phyloP scores from a whole-genome alignment of 2,329 filamentous ascomycete species.

The Fusarium nelsonii region DNA sequence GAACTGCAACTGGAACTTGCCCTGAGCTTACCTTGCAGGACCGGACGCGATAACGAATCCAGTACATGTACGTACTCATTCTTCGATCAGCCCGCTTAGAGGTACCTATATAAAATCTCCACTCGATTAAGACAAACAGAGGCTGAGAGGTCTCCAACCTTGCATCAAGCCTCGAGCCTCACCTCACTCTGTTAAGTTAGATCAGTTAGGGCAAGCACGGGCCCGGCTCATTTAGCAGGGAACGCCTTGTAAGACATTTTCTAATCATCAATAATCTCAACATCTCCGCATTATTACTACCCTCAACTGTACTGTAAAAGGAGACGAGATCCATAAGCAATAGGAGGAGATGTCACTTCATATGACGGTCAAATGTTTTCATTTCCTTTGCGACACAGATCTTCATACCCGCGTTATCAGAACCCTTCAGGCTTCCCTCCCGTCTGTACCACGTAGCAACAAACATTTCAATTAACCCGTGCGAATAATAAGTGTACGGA shows the following conservation, averaged over 20 bases:
- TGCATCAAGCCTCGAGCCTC: slow-evolving; percentile 39
- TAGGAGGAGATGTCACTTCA: slow-evolving; percentile 33
- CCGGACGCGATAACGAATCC: slow-evolving; percentile 29
- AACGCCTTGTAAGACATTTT: slow-evolving; percentile 30
- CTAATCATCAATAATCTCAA: slow-evolving; percentile 41
- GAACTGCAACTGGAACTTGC: slow-evolving; percentile 3
- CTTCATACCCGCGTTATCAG: slow-evolving; percentile 15
- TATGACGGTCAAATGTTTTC: slow-evolving; percentile 6
- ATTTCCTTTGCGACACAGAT: slow-evolving; percentile 11
- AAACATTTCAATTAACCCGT: slow-evolving; percentile 8
- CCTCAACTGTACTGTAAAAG: background rate
- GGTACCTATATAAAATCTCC: slow-evolving; percentile 12
- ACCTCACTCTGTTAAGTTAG: slow-evolving; percentile 25
- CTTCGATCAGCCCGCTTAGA: background rate
- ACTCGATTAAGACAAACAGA: slow-evolving; percentile 11
- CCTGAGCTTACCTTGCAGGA: slow-evolving; percentile 9
- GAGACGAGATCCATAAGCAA: background rate
- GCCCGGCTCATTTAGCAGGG: slow-evolving; percentile 38
- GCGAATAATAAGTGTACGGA: background rate
- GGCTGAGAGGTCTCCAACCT: slow-evolving; percentile 23
- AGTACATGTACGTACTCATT: slow-evolving; percentile 35
- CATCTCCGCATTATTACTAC: slow-evolving; percentile 21
- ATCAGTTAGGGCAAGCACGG: slow-evolving; percentile 43
- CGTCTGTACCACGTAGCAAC: slow-evolving; percentile 10
- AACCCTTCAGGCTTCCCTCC: background rate